Conservation (phyloP, 2,329 filamentous ascomycete genomes). For the Alternaria novae-zelandiae region DNA sequence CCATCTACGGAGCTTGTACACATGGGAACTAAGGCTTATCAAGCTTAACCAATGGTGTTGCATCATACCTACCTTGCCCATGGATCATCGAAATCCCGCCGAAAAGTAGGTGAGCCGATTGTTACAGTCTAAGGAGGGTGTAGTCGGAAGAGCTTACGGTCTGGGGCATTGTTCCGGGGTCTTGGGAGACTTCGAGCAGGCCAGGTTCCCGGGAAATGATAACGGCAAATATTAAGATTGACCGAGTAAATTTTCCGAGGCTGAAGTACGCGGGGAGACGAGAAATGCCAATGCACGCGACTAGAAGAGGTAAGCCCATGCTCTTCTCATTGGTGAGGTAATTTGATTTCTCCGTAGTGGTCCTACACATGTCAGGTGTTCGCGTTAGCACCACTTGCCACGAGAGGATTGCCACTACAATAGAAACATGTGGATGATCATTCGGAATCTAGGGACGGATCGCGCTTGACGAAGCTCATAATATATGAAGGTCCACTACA, state of each 20-base stretch:
- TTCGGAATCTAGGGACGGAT: conserved; percentile 13
- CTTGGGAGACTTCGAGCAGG: neutral
- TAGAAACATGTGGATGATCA: neutral
- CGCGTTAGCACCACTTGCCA: neutral
- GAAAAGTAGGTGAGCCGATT: neutral
- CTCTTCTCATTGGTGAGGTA: conserved; percentile 3
- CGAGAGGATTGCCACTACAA: neutral
- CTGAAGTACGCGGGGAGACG: conserved; percentile 9
- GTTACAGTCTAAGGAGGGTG: neutral
- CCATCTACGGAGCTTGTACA: neutral
- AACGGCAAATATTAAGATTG: conserved; percentile 5
- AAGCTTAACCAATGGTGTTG: neutral
- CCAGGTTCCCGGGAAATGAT: neutral
- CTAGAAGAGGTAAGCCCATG: neutral
- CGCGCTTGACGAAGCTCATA: conserved; percentile 1
- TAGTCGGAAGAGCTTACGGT: neutral
- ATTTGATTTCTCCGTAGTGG: conserved; percentile 1
- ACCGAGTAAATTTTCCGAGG: conserved; percentile 7
- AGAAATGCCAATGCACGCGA: conserved; percentile 1
- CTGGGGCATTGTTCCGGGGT: neutral
- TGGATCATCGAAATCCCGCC: neutral
- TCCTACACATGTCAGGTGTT: conserved; percentile 5
- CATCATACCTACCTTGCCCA: neutral
- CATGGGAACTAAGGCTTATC: neutral
- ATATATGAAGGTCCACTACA: conserved; percentile 10